Percentiles rank a stretch among this genome's conserved stretches.
Conservation (phyloP, 257 asterid genomes). For the Primulina huaijiensis region DNA sequence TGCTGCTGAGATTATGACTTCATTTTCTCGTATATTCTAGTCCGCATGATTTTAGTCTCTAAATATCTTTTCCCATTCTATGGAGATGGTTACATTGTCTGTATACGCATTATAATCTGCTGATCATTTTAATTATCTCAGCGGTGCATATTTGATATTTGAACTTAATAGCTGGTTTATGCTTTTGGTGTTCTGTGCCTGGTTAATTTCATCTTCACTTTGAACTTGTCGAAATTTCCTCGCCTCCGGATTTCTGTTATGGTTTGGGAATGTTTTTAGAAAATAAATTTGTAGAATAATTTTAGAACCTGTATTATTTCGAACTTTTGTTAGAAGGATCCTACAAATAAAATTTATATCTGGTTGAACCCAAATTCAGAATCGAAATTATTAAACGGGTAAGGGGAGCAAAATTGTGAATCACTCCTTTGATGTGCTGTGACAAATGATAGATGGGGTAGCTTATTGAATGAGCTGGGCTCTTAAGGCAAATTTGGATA, state of each 20-base stretch:
- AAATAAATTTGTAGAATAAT: no score
- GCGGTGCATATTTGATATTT: not conserved
- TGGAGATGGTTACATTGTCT: not conserved
- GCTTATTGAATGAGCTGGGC: not conserved
- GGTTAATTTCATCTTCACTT: not conserved
- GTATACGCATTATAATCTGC: not conserved
- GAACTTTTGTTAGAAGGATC: not conserved
- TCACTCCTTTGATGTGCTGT: not conserved
- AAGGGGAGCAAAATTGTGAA: no score
- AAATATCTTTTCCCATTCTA: conserved; percentile 15
- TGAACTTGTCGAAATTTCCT: not conserved
- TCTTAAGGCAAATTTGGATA: no score
- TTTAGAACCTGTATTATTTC: not conserved
- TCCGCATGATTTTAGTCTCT: not conserved
- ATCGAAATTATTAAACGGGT: no score
- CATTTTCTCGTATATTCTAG: conserved; percentile 2
- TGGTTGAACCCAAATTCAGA: no score
- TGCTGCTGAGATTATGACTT: conserved; percentile 40
- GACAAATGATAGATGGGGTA: not conserved
- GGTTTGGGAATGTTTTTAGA: not conserved
- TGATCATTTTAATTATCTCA: not conserved
- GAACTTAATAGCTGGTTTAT: not conserved
- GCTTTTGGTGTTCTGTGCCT: not conserved
- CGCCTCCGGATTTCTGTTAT: not conserved
- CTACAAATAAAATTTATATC: no score